Percentiles rank a stretch among this genome's conserved stretches.
These are phyloP conservation scores for Candida boleticola DNA, from an alignment of 805 yeast species.

Conservation along the genomic window DNA sequence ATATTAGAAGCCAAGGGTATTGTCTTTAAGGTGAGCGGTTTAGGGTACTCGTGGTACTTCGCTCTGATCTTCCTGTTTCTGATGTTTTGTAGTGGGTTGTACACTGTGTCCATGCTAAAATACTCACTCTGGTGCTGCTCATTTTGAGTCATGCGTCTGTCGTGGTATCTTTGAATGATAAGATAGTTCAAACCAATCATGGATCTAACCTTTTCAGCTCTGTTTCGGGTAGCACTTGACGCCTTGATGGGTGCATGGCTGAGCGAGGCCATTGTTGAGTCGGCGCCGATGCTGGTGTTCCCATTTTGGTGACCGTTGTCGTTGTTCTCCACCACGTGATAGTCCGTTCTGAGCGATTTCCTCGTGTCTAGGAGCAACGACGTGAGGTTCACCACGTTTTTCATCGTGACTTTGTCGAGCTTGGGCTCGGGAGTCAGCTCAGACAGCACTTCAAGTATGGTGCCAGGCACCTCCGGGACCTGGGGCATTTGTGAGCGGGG, in stretches of 20 bases:
- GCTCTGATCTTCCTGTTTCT: slow-evolving; percentile 64
- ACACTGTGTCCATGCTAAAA: slow-evolving; percentile 61
- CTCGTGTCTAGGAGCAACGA: slow-evolving; percentile 41
- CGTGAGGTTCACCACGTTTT: slow-evolving; percentile 39
- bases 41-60: slow-evolving; percentile 48
- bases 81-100: slow-evolving; percentile 81
- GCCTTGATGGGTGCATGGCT: slow-evolving; percentile 12
- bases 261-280: not conserved
- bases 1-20: slow-evolving; percentile 66
- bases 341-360: slow-evolving; percentile 39
- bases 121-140: slow-evolving; percentile 18
- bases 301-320: slow-evolving; percentile 7
- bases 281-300: slow-evolving; percentile 6
- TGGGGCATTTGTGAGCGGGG: not conserved
- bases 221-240: slow-evolving; percentile 35
- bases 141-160: slow-evolving; percentile 14
- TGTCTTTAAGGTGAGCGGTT: slow-evolving; percentile 42
- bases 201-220: slow-evolving; percentile 51
- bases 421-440: not conserved
- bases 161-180: slow-evolving; percentile 42
- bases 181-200: slow-evolving; percentile 50
- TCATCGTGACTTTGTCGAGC: slow-evolving; percentile 1
- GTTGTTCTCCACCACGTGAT: slow-evolving; percentile 33
- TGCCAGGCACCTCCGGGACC: not conserved
- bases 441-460: not conserved